Evolutionary conservation across 2,329 filamentous ascomycete species (phyloP), one percentile per base, ranked within the genome.

Genomic region (Neocatenulostroma microsporum): DNA sequence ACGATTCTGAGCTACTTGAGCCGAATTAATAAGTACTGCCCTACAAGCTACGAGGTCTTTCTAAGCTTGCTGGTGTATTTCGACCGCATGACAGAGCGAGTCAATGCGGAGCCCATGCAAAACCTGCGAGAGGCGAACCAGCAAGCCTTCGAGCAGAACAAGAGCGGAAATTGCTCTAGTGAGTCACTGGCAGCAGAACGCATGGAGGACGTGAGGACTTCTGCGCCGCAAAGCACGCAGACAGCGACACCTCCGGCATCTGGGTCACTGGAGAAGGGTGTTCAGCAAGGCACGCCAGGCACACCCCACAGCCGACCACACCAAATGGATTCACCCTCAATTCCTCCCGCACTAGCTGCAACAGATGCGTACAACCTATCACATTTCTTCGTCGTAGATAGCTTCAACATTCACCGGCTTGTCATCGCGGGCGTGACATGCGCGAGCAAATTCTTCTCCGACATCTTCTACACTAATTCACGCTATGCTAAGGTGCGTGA

Each of bases 401-500:
- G 91, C 65, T 98, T 91, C 68, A 98, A 98, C 64, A 96, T 98
- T 46, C 91, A 98, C 59, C 80, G 91, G 37, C 70, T 98, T 37
- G 88, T 96, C 37, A 98, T 98, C 58, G 86, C 91, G 2, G 91
- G 89, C 23, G 91, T 98, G 29, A 98, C 91, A 3, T 96, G 91
- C 62, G 88, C 91, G 4, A 96, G 89, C 75, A 98, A 98, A 63
- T 98, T 96, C 72, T 98, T 98, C 64, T 96, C 89, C 4, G 78
- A 98, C 64, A 89, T 96, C 26, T 98, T 98, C 55, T 98, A 96
- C 60, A 98, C 91, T 8, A 98, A 98, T 63, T 96, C 91, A 37
- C 78, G 91, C 78, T 98, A 98, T 61, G 91, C 91, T 42, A 98
- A 96, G 83, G 91, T 94, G 72, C 46, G 71, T 66, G 12, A 15